phyloP scores from a whole-genome alignment of 1,284 basidiomycete genomes.

The Singerocomus rubriflavus region DNA sequence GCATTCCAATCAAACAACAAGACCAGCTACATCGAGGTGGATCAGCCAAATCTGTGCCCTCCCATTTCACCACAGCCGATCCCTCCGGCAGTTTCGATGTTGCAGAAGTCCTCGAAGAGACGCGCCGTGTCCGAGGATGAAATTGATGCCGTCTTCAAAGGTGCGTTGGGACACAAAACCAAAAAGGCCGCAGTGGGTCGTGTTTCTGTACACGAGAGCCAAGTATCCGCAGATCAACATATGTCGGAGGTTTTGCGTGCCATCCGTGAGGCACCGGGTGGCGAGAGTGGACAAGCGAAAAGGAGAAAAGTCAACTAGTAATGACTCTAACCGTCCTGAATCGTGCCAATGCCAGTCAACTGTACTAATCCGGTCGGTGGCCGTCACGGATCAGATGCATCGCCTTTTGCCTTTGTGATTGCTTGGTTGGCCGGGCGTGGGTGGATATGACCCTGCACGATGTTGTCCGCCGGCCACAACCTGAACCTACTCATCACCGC shows the following conservation, averaged over 20 bases:
- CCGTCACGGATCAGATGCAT: not conserved
- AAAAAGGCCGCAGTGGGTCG: slow-evolving; percentile 40
- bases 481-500: slow-evolving; percentile 8
- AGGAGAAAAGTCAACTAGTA: slow-evolving; percentile 18
- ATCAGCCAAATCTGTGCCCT: slow-evolving; percentile 5
- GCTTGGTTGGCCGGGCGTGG: not conserved
- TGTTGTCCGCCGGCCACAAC: slow-evolving; percentile 4
- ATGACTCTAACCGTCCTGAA: not conserved
- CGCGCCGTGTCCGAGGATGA: slow-evolving; percentile 47
- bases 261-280: slow-evolving; percentile 25
- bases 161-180: slow-evolving; percentile 52
- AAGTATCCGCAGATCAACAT: slow-evolving; percentile 22
- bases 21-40: not conserved
- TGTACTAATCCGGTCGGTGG: not conserved
- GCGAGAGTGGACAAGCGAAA: slow-evolving; percentile 20
- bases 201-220: slow-evolving; percentile 7
- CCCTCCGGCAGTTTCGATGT: not conserved
- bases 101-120: slow-evolving; percentile 29
- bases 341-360: not conserved
- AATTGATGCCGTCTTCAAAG: slow-evolving; percentile 68
- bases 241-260: slow-evolving; percentile 35
- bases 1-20: slow-evolving; percentile 43
- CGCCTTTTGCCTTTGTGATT: not conserved
- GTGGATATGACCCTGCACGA: not conserved
- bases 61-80: slow-evolving; percentile 1